Base-by-base conservation (phyloP, 352 stramenopile species). In the Phytopythium oedochilum region DNA sequence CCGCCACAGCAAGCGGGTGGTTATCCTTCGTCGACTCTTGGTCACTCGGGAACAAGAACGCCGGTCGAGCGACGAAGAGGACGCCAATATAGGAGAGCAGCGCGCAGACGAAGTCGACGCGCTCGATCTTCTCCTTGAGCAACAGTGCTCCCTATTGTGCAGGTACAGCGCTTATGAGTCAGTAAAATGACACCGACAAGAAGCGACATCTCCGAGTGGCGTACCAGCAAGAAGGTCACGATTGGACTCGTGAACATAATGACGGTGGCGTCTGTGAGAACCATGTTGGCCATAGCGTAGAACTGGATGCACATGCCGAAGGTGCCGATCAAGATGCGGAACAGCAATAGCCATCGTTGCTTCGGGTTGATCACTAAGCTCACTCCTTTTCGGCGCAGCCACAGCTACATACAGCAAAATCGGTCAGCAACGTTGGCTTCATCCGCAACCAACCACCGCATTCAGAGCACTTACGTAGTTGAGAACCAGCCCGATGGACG, bases 211-310 rank as follows among this genome's bases (percentile, higher is more conserved):
- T 5, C 32, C 3, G 15, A 4, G 5, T 8, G 23, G 32, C 55
- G 29, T 60, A 85, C 77, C 36, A 90, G 53, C 22, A 88, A 45
- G 46, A 88, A 88, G 3, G 77, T 87, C 47, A 78, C 66, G 18
- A 86, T 73, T 1, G 80, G 80, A 12, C 61, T 82, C 15, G 74
- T 85, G 31, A 87, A 84, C 34, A 87, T 79, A 60, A 90, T 75
- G 8, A 86, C 77, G 15, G 73, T 72, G 17, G 78, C 80, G 48
- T 90, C 80, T 0, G 80, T 81, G 23, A 90, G 64, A 20, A 88
- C 78, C 80, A 90, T 90, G 55, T 88, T 70, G 7, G 77, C 75
- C 44, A 88, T 68, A 1, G 77, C 71, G 44, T 86, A 90, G 53
- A 85, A 88, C 15, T 64, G 57, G 32, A 88, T 60, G 15, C 66